phyloP scores from a whole-genome alignment of 192 early-diverging fungal species.

The Backusella australiensis region DNA sequence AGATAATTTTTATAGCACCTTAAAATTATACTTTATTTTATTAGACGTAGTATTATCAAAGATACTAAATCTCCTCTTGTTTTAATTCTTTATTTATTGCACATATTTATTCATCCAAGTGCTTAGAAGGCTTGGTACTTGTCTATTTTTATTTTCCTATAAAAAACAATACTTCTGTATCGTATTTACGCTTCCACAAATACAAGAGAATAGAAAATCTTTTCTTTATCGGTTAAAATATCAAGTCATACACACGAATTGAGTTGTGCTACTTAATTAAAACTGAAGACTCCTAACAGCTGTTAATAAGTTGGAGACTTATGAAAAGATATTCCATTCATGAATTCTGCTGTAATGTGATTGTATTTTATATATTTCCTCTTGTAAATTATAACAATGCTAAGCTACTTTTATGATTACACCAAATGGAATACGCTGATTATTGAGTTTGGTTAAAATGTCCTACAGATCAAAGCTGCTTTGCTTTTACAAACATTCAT shows the following conservation, averaged over 20 bases:
- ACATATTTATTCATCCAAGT: background rate
- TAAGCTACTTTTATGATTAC: no score
- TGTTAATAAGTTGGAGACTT: background rate
- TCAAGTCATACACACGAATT: background rate
- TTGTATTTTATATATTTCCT: no score
- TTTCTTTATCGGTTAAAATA: background rate
- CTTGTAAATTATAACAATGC: no score
- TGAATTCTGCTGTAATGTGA: background rate
- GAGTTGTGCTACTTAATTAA: background rate
- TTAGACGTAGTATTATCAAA: background rate
- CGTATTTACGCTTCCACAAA: background rate
- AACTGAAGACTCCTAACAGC: background rate
- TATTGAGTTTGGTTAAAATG: no score
- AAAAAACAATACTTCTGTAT: background rate
- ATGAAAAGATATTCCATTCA: background rate
- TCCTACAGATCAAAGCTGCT: no score
- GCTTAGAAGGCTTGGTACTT: background rate
- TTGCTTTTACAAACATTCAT: no score
- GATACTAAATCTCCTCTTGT: background rate
- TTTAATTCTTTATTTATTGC: background rate
- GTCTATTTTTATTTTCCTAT: background rate
- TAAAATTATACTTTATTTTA: slow-evolving; percentile 3
- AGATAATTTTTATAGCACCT: slow-evolving; percentile 4
- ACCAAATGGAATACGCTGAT: no score
- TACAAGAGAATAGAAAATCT: background rate